Evolutionary conservation across 1,139 yeast genomes (phyloP).

Genomic region (Blastobotrys arbuscula): DNA sequence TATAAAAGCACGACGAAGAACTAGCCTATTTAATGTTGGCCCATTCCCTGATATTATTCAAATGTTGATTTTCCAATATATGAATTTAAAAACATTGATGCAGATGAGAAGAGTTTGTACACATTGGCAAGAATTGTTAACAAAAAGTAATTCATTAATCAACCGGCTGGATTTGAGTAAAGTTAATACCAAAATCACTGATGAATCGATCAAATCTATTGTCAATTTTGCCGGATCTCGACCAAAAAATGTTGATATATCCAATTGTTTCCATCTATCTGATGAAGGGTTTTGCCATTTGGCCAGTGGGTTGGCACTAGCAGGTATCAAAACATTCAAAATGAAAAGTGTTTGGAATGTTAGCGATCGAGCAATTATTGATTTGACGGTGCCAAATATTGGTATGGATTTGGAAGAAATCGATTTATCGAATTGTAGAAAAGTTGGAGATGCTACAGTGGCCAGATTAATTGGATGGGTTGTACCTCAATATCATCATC

Average conservation of each 20-base stretch:
- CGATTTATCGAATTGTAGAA: constrained; percentile 66
- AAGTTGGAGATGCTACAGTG: constrained; percentile 64
- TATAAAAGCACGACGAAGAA: constrained; percentile 41
- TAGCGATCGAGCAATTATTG: constrained; percentile 77
- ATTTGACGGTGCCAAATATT: constrained; percentile 58
- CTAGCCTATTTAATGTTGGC: constrained; percentile 51
- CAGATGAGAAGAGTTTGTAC: constrained; percentile 49
- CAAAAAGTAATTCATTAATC: constrained; percentile 49
- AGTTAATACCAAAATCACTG: constrained; percentile 57
- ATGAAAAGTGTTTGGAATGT: constrained; percentile 76
- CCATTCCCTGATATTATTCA: constrained; percentile 56
- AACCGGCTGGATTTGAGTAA: constrained; percentile 49
- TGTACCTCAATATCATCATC: constrained; percentile 8
- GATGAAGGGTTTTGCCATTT: constrained; percentile 68
- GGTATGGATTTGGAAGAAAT: constrained; percentile 55
- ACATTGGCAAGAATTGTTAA: constrained; percentile 64
- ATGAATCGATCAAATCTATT: constrained; percentile 50
- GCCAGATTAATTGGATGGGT: constrained; percentile 61
- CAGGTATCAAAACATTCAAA: constrained; percentile 47
- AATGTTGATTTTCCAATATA: constrained; percentile 46
- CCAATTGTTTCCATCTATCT: constrained; percentile 70
- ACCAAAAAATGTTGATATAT: constrained; percentile 55
- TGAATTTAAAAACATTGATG: constrained; percentile 55
- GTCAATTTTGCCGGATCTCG: constrained; percentile 67
- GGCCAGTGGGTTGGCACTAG: constrained; percentile 65